These are phyloP conservation scores for Alnus rubra DNA, from an alignment of 306 rosid species.

Conservation along the genomic window DNA sequence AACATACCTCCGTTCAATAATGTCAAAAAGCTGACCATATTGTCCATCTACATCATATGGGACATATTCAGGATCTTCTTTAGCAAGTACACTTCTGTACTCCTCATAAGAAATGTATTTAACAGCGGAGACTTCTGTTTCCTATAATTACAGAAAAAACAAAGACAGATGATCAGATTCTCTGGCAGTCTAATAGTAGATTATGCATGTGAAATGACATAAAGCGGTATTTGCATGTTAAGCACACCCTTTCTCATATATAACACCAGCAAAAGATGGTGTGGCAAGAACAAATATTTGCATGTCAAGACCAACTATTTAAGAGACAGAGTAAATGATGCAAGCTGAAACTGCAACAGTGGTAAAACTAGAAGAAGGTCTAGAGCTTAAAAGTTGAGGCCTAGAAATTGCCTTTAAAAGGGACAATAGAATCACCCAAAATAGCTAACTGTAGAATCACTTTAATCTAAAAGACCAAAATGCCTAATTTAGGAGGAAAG, in stretches of 20 bases:
- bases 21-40: conserved; percentile 78
- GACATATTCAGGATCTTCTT: conserved; percentile 69
- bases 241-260: not conserved
- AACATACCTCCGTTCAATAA: conserved; percentile 66
- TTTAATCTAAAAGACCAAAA: not conserved
- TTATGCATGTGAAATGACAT: not conserved
- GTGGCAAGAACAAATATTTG: too few relatives aligned
- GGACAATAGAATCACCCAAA: not conserved
- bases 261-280: not conserved
- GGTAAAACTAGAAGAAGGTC: too few relatives aligned
- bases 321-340: too few relatives aligned
- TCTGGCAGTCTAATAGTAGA: not conserved
- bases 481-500: not conserved
- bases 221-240: not conserved
- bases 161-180: conserved; percentile 17
- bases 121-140: conserved; percentile 90
- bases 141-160: conserved; percentile 48
- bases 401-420: not conserved
- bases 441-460: not conserved
- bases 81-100: conserved; percentile 64
- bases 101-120: conserved; percentile 76
- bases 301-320: too few relatives aligned
- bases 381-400: not conserved
- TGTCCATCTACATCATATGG: conserved; percentile 76
- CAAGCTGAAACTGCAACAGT: too few relatives aligned